Evolutionary conservation across 768 basidiomycete species (phyloP).

Genomic region (Pleurotus giganteus): DNA sequence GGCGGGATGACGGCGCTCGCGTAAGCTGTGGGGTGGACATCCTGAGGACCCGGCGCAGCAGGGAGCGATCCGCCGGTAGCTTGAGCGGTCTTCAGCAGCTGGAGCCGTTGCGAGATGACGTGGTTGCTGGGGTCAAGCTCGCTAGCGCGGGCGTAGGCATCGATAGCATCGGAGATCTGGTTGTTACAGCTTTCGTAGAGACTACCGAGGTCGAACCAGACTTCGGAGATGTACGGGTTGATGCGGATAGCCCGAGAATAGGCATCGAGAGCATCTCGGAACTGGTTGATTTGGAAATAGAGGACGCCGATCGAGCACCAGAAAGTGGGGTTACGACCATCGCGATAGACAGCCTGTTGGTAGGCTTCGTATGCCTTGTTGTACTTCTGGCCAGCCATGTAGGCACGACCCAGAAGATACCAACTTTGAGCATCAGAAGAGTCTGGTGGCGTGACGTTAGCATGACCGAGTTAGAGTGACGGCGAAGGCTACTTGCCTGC

Average conservation of each 20-base stretch:
- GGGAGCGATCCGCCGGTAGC: slow-evolving; percentile 71
- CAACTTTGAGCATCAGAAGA: slow-evolving; percentile 96
- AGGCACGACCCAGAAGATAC: slow-evolving; percentile 97
- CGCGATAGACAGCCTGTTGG: slow-evolving; percentile 98
- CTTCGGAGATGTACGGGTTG: slow-evolving; percentile 94
- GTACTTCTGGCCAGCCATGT: slow-evolving; percentile 98
- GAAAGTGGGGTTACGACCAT: slow-evolving; percentile 98
- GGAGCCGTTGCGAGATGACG: slow-evolving; percentile 78
- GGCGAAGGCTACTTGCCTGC: slow-evolving; percentile 58
- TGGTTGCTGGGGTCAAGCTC: slow-evolving; percentile 89
- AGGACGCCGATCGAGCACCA: slow-evolving; percentile 99
- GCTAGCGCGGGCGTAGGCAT: slow-evolving; percentile 93
- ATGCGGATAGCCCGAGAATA: slow-evolving; percentile 99
- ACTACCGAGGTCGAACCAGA: slow-evolving; percentile 97
- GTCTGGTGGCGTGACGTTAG: slow-evolving; percentile 46
- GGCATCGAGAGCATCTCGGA: slow-evolving; percentile 96
- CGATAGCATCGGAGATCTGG: slow-evolving; percentile 97
- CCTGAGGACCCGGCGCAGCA: slow-evolving; percentile 89
- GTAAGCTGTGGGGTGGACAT: slow-evolving; percentile 95
- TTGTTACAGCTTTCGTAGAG: slow-evolving; percentile 99
- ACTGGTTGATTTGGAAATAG: slow-evolving; percentile 99
- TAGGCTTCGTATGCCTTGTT: slow-evolving; percentile 99
- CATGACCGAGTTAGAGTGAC: slow-evolving; percentile 6
- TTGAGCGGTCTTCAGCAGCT: slow-evolving; percentile 78
- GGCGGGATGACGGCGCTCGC: slow-evolving; percentile 75